Evolutionary conservation across 106 monocot species (phyloP).

Genomic region (Dioscorea alata): DNA sequence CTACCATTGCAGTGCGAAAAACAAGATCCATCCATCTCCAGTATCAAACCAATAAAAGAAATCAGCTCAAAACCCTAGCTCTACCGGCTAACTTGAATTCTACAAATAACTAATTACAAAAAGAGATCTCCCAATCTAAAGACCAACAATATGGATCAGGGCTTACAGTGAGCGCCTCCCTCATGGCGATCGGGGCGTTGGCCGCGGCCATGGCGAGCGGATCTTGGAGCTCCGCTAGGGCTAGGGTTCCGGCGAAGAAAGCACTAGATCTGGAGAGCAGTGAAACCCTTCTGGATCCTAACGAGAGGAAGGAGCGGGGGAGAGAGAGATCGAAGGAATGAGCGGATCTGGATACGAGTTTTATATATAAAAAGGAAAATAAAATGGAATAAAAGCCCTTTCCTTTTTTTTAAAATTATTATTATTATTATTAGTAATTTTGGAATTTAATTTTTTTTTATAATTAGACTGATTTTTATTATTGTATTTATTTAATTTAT

Average conservation of each 20-base stretch:
- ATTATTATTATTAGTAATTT: background rate
- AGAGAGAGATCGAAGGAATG: background rate
- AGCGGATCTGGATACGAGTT: background rate
- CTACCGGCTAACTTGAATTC: background rate
- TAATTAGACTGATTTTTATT: too few species aligned
- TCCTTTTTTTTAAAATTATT: background rate
- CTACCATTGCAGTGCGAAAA: background rate
- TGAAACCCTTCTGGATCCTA: background rate
- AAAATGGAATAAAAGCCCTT: background rate
- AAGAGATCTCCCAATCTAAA: background rate
- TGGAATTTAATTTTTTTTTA: too few species aligned
- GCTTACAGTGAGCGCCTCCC: slow-evolving; percentile 80
- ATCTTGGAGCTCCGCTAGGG: slow-evolving; percentile 2
- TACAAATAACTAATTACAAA: background rate
- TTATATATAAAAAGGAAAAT: too few species aligned
- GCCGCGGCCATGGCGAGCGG: slow-evolving; percentile 83
- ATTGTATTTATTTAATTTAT: too few species aligned
- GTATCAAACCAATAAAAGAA: background rate
- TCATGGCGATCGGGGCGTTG: slow-evolving; percentile 93
- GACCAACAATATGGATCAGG: background rate
- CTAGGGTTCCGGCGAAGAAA: slow-evolving; percentile 2
- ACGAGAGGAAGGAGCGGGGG: background rate
- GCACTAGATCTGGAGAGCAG: background rate
- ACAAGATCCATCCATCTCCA: background rate
- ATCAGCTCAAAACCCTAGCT: slow-evolving; percentile 9